Percentiles rank a stretch among this genome's conserved stretches.
phyloP scores from a whole-genome alignment of 2,329 filamentous ascomycete genomes.

The Aspergillus quadrilineatus region DNA sequence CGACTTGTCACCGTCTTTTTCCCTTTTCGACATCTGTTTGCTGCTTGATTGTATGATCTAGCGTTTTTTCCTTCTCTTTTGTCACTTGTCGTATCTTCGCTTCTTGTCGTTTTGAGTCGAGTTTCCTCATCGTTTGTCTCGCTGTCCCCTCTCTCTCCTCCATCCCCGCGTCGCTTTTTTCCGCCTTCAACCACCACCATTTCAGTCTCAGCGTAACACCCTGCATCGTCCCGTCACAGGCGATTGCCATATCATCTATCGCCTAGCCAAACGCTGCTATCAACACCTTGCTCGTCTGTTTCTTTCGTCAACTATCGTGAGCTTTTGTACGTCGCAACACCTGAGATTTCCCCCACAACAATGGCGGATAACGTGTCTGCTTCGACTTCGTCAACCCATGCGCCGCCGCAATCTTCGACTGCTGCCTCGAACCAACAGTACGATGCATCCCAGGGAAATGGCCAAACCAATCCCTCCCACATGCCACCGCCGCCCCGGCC shows the following conservation, averaged over 20 bases:
- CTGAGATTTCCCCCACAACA: conserved; percentile 34
- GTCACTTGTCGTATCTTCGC: conserved; percentile 14
- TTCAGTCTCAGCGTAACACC: conserved; percentile 27
- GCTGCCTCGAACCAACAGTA: conserved; percentile 70
- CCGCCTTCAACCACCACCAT: conserved; percentile 25
- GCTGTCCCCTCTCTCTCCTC: conserved; percentile 22
- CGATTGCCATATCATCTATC: conserved; percentile 18
- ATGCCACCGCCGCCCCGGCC: conserved; percentile 90
- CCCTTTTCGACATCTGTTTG: conserved; percentile 14
- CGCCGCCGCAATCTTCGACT: conserved; percentile 66
- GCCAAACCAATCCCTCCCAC: conserved; percentile 68
- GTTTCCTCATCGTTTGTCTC: conserved; percentile 20
- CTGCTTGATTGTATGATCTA: conserved; percentile 20
- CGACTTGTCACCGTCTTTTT: conserved; percentile 17
- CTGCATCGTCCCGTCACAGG: conserved; percentile 27
- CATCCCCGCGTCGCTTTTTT: conserved; percentile 26
- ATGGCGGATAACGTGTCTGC: conserved; percentile 78
- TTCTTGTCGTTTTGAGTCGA: conserved; percentile 12
- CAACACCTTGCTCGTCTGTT: conserved; percentile 25
- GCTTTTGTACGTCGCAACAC: conserved; percentile 22
- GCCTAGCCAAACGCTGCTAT: conserved; percentile 15
- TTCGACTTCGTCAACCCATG: conserved; percentile 63
- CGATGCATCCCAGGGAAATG: conserved; percentile 69
- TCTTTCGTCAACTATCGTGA: conserved; percentile 21
- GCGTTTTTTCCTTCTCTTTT: conserved; percentile 16